Evolutionary conservation across 1,284 basidiomycete species (phyloP), one percentile per base, ranked within the genome.

Genomic region (Melampsora occidentalis): DNA sequence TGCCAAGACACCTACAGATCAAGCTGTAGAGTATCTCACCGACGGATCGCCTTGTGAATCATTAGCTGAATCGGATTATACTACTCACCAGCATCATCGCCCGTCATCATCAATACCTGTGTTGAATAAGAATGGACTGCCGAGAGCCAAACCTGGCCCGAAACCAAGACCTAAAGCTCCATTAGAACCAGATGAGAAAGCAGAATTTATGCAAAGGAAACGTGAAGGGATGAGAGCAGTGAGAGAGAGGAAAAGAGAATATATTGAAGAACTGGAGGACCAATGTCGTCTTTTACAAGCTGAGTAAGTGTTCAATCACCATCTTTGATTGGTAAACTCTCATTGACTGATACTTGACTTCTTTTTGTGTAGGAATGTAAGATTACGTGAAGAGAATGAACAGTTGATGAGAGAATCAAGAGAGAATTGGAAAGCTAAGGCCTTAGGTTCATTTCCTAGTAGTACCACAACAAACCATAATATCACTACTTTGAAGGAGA

Each of bases 401-500:
- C 39, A 69, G n/a, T 42, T 76, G 25, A 62, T 76, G 14, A n/a
- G 66, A 61, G 72, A 76, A 31, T 76, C 72, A 14, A 67, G 72
- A 25, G 72, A 76, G 48, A 76, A 68, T 53, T 76, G 72, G 72
- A 76, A 69, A 25, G 33, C 65, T 7, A 59, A 69, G 20, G 72
- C 72, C 10, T 46, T 61, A 39, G 66, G 28, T 20, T 7, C 59
- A 49, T 16, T 49, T n/a, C 59, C 39, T 49, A 33, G 35, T 63
- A 35, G 31, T 64, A 18, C 61, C 22, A 48, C 63, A 20, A 39
- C n/a, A 39, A 71, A 57, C 18, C 16, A 22, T 14, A 6, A 59
- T 20, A 4, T 64, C 33, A 64, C 31, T 12, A 64, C 35, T 10
- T 59, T 31, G 28, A 59, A 59, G n/a, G 22, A 31, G 28, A 22